Evolutionary conservation across 192 early-diverging fungal genomes (phyloP).

Genomic region (Chytriomyces confervae): DNA sequence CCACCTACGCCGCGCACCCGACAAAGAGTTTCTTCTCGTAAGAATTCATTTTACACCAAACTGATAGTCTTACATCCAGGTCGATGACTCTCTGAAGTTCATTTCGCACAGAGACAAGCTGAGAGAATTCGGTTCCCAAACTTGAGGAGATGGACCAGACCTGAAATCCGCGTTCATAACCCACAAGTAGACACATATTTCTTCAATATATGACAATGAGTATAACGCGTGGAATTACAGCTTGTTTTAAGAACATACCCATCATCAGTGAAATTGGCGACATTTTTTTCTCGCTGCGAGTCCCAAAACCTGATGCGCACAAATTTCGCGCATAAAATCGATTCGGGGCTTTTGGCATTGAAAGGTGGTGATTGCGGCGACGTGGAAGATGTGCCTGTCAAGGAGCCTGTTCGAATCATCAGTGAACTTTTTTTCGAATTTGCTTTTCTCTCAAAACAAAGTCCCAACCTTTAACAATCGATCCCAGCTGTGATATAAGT

Average conservation of each 20-base stretch:
- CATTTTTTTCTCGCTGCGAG: neutral
- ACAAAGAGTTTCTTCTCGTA: neutral
- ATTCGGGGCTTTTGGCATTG: slow-evolving; percentile 3
- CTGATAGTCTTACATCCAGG: slow-evolving; percentile 49
- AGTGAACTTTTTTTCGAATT: neutral
- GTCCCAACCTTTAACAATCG: slow-evolving; percentile 21
- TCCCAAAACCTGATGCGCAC: neutral
- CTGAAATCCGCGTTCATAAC: slow-evolving; percentile 77
- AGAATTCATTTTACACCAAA: neutral
- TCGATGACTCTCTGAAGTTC: slow-evolving; percentile 53
- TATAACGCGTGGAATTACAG: neutral
- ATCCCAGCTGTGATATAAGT: slow-evolving; percentile 16
- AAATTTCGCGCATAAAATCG: slow-evolving; percentile 13
- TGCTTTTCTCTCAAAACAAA: neutral
- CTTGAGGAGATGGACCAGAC: slow-evolving; percentile 77
- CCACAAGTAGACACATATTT: slow-evolving; percentile 64
- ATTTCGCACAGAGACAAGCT: slow-evolving; percentile 58
- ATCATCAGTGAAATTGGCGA: neutral
- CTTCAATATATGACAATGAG: slow-evolving; percentile 5
- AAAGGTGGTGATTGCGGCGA: neutral
- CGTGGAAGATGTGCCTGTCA: neutral
- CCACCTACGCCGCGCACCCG: neutral
- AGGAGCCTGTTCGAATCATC: neutral
- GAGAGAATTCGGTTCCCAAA: slow-evolving; percentile 66
- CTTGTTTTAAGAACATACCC: neutral